Percentiles rank a stretch among this genome's conserved stretches.
phyloP scores from a whole-genome alignment of 1,139 yeast genomes.

The Ashbya aceris region DNA sequence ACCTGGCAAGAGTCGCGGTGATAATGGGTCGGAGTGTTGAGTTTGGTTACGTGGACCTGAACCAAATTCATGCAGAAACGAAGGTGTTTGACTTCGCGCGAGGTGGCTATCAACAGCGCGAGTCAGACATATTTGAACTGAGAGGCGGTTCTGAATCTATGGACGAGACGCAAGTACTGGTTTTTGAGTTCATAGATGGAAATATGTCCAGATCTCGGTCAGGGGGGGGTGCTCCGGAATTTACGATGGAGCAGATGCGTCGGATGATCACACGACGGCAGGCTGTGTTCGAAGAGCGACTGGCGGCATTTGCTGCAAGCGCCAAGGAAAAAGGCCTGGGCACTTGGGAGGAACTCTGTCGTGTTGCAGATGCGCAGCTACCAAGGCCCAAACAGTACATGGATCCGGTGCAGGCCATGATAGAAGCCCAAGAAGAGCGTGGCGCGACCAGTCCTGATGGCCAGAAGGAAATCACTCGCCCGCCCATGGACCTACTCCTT shows the following conservation, averaged over 20 bases:
- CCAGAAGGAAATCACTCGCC: constrained; percentile 26
- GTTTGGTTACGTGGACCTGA: constrained; percentile 67
- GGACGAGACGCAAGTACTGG: constrained; percentile 42
- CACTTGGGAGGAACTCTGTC: constrained; percentile 33
- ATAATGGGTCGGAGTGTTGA: constrained; percentile 61
- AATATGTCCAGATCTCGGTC: constrained; percentile 26
- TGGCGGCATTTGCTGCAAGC: constrained; percentile 34
- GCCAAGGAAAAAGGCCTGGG: constrained; percentile 30
- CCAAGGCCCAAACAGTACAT: constrained; percentile 43
- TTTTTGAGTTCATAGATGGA: constrained; percentile 76
- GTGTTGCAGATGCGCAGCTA: constrained; percentile 31
- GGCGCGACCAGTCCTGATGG: constrained; percentile 16
- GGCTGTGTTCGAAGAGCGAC: constrained; percentile 39
- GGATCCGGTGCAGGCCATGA: constrained; percentile 45
- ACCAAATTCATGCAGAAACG: constrained; percentile 44
- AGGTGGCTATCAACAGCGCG: constrained; percentile 40
- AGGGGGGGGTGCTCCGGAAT: constrained; percentile 33
- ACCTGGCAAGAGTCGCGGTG: constrained; percentile 55
- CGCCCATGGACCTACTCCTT: constrained; percentile 40
- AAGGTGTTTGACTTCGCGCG: constrained; percentile 40
- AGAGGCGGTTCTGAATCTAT: constrained; percentile 30
- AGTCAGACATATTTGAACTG: constrained; percentile 40
- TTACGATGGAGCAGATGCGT: constrained; percentile 43
- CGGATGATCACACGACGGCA: constrained; percentile 54
- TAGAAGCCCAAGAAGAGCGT: constrained; percentile 19